Percentiles rank a stretch among this genome's conserved stretches.
These are phyloP conservation scores for Daldinia concentrica DNA, from an alignment of 495 filamentous ascomycete genomes.

Conservation along the genomic window DNA sequence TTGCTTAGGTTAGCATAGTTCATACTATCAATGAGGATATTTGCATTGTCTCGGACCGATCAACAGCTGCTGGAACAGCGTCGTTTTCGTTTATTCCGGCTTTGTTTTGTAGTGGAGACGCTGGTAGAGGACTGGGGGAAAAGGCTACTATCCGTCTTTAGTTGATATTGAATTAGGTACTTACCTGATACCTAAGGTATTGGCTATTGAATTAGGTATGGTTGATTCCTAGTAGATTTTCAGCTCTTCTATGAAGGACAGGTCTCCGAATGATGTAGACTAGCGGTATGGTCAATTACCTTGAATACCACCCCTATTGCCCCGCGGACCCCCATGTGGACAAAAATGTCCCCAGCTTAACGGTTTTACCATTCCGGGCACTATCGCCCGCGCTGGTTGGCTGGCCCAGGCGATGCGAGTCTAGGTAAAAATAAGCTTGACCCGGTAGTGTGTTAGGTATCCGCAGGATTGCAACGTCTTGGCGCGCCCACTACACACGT, in stretches of 20 bases:
- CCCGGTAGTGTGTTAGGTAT: not conserved
- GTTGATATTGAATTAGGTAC: not conserved
- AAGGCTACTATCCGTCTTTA: not conserved
- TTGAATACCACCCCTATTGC: not conserved
- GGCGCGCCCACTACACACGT: not conserved
- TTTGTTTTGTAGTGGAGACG: not conserved
- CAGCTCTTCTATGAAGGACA: not conserved
- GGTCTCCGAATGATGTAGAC: not conserved
- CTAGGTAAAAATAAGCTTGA: not conserved
- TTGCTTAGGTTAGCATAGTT: constrained; percentile 25
- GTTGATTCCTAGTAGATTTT: not conserved
- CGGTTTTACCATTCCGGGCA: not conserved
- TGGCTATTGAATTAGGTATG: not conserved
- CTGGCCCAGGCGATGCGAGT: not conserved
- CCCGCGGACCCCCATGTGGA: not conserved
- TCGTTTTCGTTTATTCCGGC: not conserved
- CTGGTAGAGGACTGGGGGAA: not conserved
- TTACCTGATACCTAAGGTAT: too few species aligned
- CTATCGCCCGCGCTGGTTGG: not conserved
- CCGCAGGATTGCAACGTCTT: not conserved
- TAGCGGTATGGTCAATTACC: not conserved
- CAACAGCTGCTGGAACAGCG: not conserved
- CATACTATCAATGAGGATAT: constrained; percentile 8
- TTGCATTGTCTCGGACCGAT: constrained; percentile 1
- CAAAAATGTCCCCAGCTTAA: not conserved